Base-by-base conservation (phyloP, 2,329 filamentous ascomycete genomes). In the Trichoderma sp. region DNA sequence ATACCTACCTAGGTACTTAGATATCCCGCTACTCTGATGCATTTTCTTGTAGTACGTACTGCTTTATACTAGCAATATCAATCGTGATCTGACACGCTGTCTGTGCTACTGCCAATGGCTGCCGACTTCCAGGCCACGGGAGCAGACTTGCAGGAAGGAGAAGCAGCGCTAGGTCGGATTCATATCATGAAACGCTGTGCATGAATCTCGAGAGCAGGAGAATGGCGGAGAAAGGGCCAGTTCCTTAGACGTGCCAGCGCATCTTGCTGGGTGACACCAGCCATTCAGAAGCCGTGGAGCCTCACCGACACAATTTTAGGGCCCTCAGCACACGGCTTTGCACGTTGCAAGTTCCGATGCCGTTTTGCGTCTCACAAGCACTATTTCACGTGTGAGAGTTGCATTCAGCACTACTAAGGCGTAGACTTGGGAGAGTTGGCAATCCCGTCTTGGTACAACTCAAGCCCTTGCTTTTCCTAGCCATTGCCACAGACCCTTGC, bases 271-370 rank as follows among this genome's bases (percentile, higher is more conserved):
- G 63, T 49, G 52, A 56, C 26, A 56, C 54, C 39, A 59, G 54
- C 64, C 64, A 66, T 59, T 66, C 64, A 66, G 28, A 66, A 51
- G 37, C 37, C 24, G 5, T 28, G 28, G 54, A 30, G 64, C 64
- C 54, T 66, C 64, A 66, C 64, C 54, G 64, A 66, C 64, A 66
- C 21, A 59, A 28, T 21, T 37, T 58, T 51, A 66, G 52, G 63
- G 63, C 39, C 18, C 63, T 66, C 39, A 58, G 63, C 28, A 30
- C 43, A 49, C 39, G 54, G 39, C 18, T 43, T 55, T 66, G 64
- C 58, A 39, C 39, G 54, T 37, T 43, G 26, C 64, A 54, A 59
- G 58, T 46, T 28, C 54, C 39, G 64, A 58, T 32, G 14, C 26
- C 32, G n/a, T 37, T 28, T 32, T 43, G 30, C 37, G 64, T 59